Conservation (phyloP, 176 grass and related monocot species). For the Ananas comosus region DNA sequence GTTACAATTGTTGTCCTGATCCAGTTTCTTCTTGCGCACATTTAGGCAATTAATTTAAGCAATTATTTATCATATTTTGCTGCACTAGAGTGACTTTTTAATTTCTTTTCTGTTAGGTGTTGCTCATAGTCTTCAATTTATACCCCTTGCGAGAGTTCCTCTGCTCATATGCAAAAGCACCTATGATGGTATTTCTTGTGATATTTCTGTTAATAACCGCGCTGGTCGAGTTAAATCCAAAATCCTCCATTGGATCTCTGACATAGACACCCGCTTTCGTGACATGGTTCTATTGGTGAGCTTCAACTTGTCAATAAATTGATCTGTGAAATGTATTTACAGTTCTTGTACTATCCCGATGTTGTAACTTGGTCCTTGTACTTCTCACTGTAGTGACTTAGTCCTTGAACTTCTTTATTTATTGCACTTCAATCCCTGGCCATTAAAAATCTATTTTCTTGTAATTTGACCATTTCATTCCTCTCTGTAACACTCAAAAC, state of each 20-base stretch:
- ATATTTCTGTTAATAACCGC: constrained; percentile 75
- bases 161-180: constrained; percentile 66
- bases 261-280: constrained; percentile 71
- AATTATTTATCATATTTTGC: not conserved
- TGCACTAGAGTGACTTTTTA: constrained; percentile 19
- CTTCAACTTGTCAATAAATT: constrained; percentile 4
- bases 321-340: too few species aligned
- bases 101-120: constrained; percentile 42
- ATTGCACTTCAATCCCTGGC: too few species aligned
- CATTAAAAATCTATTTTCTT: too few species aligned
- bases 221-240: constrained; percentile 70
- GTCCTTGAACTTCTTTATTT: too few species aligned
- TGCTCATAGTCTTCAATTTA: constrained; percentile 44
- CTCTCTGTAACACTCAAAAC: too few species aligned
- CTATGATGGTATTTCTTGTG: constrained; percentile 57
- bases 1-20: not conserved
- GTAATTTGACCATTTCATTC: too few species aligned
- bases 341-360: too few species aligned
- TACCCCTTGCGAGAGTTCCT: constrained; percentile 82
- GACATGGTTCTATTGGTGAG: constrained; percentile 93
- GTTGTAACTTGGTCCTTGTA: too few species aligned
- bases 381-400: too few species aligned
- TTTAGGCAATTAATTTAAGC: not conserved
- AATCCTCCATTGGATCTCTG: constrained; percentile 62
- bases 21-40: not conserved